Percentiles rank a stretch among this genome's conserved stretches.
phyloP scores from a whole-genome alignment of 2,329 filamentous ascomycete genomes.

The Diaporthe sp. region DNA sequence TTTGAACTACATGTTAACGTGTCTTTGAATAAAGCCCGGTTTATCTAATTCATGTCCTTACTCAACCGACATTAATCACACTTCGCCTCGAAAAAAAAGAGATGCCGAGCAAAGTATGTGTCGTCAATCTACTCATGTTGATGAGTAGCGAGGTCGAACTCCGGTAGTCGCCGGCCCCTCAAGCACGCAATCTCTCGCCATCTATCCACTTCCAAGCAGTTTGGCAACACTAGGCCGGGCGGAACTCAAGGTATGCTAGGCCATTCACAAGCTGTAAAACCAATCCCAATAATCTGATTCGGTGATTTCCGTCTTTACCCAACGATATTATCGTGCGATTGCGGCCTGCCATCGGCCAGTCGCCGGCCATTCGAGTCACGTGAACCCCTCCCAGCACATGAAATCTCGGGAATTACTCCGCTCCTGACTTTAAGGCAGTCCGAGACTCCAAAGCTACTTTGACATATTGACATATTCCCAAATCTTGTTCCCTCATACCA shows the following conservation, averaged over 20 bases:
- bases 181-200: slow-evolving; percentile 31
- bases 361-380: neutral
- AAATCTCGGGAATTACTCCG: neutral
- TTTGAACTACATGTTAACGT: neutral
- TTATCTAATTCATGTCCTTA: no score
- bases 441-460: neutral
- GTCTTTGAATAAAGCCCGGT: no score
- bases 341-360: slow-evolving; percentile 9
- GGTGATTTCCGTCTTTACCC: slow-evolving; percentile 1
- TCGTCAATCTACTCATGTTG: neutral
- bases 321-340: slow-evolving; percentile 3
- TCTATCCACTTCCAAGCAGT: neutral
- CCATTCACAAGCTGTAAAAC: neutral
- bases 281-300: neutral
- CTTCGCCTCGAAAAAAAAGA: no score
- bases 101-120: neutral
- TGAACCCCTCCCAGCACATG: slow-evolving; percentile 1
- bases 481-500: neutral
- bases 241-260: slow-evolving; percentile 3
- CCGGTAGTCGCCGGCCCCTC: slow-evolving; percentile 31
- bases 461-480: neutral
- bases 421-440: neutral
- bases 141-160: neutral
- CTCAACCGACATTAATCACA: neutral
- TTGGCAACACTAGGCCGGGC: neutral